These are phyloP conservation scores for Phaffomyces thermotolerans DNA, from an alignment of 805 yeast genomes.

Conservation along the genomic window DNA sequence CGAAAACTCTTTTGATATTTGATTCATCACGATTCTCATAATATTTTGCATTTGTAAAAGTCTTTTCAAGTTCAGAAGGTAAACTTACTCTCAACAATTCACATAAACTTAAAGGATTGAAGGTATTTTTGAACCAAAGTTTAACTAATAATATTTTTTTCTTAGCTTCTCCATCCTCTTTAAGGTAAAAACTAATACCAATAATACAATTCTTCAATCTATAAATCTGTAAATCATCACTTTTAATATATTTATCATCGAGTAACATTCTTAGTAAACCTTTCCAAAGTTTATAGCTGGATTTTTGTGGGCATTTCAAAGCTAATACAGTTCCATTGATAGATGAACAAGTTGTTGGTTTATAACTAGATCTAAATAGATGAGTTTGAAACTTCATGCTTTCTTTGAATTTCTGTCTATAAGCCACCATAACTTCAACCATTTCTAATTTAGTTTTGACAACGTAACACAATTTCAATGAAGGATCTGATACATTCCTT, in stretches of 20 bases:
- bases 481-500: neutral
- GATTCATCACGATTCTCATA: neutral
- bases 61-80: neutral
- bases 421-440: constrained; percentile 1
- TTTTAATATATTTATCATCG: constrained; percentile 5
- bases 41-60: neutral
- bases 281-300: constrained; percentile 1
- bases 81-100: constrained; percentile 1
- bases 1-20: neutral
- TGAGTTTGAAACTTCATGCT: constrained; percentile 2
- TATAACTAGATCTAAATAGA: constrained; percentile 3
- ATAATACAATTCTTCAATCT: constrained; percentile 1
- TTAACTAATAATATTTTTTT: constrained; percentile 1
- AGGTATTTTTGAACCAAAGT: neutral
- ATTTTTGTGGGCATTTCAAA: neutral
- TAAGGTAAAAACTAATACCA: constrained; percentile 5
- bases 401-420: neutral
- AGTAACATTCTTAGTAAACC: constrained; percentile 1
- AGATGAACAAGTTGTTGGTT: neutral
- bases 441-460: constrained; percentile 5
- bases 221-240: constrained; percentile 4
- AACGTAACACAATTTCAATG: neutral
- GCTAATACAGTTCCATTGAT: neutral
- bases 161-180: neutral
- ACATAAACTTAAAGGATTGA: neutral